These are phyloP conservation scores for Leersia perrieri DNA, from an alignment of 176 grass and related monocot genomes.

Conservation along the genomic window DNA sequence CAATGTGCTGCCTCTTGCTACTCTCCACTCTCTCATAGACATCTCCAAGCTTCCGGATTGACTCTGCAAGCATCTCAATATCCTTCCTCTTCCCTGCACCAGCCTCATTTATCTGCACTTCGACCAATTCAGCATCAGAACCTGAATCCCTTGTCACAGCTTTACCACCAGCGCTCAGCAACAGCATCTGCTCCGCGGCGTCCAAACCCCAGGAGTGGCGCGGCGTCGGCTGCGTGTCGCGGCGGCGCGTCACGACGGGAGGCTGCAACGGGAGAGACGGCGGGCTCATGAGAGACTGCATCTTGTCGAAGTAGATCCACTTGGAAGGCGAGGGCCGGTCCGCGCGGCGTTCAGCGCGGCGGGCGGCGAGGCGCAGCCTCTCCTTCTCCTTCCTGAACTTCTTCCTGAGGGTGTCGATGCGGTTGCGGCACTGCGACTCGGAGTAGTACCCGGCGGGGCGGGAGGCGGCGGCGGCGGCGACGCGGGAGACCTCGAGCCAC, in stretches of 20 bases:
- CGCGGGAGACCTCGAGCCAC: constrained; percentile 70
- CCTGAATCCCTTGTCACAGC: constrained; percentile 16
- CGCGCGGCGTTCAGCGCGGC: constrained; percentile 17
- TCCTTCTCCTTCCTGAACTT: constrained; percentile 82
- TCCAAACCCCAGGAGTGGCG: constrained; percentile 49
- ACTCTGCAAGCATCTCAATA: constrained; percentile 46
- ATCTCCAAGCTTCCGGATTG: constrained; percentile 63
- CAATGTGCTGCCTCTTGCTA: constrained; percentile 64
- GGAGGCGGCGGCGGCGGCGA: constrained; percentile 24
- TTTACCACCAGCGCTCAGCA: constrained; percentile 33
- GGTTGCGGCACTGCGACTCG: constrained; percentile 81
- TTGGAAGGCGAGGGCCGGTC: neutral
- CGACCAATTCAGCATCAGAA: constrained; percentile 31
- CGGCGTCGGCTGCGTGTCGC: constrained; percentile 38
- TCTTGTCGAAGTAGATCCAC: constrained; percentile 80
- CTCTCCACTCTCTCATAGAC: constrained; percentile 69
- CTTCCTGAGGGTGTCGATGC: constrained; percentile 75
- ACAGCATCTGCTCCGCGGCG: constrained; percentile 38
- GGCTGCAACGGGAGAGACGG: constrained; percentile 1
- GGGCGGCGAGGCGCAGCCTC: constrained; percentile 17
- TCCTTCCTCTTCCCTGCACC: neutral
- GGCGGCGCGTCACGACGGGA: constrained; percentile 29
- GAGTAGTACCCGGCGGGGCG: constrained; percentile 34
- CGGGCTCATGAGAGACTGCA: constrained; percentile 50
- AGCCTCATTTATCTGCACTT: neutral